phyloP scores from a whole-genome alignment of 352 stramenopile genomes.

The Phytophthora pistaciae region DNA sequence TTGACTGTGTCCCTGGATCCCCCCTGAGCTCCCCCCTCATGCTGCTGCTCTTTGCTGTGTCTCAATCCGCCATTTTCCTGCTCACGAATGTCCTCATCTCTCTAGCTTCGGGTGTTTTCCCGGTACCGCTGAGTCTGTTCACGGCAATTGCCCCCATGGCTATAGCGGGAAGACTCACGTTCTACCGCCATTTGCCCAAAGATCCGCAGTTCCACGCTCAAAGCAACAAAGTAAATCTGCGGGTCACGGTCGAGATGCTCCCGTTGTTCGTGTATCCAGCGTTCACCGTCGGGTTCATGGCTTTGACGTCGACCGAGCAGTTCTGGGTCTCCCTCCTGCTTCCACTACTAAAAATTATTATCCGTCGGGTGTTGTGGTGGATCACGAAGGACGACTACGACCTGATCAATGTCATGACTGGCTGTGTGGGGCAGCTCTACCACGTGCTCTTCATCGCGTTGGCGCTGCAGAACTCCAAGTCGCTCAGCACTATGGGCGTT shows the following conservation, averaged over 20 bases:
- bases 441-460: conserved; percentile 45
- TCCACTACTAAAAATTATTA: conserved; percentile 25
- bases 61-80: conserved; percentile 25
- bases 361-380: conserved; percentile 26
- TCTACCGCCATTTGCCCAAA: conserved; percentile 10
- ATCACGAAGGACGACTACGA: conserved; percentile 34
- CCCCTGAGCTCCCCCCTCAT: conserved; percentile 7
- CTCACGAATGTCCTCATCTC: conserved; percentile 27
- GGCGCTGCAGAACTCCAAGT: conserved; percentile 47
- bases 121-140: conserved; percentile 39
- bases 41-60: conserved; percentile 12
- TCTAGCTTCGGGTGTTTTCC: conserved; percentile 29
- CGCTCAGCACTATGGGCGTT: conserved; percentile 27
- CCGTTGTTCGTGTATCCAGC: conserved; percentile 37
- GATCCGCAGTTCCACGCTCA: conserved; percentile 12
- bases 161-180: conserved; percentile 5
- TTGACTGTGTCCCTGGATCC: conserved; percentile 34
- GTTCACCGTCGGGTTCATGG: conserved; percentile 38
- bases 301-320: conserved; percentile 26
- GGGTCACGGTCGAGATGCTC: conserved; percentile 16
- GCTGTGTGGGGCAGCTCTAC: conserved; percentile 37
- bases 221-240: conserved; percentile 19
- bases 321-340: conserved; percentile 37
- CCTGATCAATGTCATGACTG: conserved; percentile 20
- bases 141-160: conserved; percentile 18